A percentile compares a stretch with the other conserved stretches of the same genome.
Evolutionary conservation across 345 rosid genomes (phyloP).

Genomic region (Linum usitatissimum): DNA sequence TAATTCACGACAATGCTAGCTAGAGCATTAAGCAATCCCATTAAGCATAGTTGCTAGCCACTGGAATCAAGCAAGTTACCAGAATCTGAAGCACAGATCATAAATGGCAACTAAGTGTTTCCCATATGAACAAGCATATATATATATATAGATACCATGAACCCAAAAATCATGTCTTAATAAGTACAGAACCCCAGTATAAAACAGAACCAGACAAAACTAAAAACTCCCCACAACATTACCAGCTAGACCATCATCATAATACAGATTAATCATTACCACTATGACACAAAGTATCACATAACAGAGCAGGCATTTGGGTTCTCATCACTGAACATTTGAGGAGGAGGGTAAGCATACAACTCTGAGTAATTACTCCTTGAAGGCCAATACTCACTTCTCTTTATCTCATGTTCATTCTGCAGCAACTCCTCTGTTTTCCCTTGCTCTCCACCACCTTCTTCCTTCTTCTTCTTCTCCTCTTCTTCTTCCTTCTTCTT

Average conservation of each 20-base stretch:
- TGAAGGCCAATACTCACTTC: constrained; percentile 39
- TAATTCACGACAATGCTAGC: too few species aligned
- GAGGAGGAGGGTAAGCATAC: constrained; percentile 25
- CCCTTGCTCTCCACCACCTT: constrained; percentile 16
- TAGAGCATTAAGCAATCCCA: too few species aligned
- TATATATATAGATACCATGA: too few species aligned
- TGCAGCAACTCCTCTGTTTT: constrained; percentile 19
- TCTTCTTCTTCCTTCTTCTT: constrained; percentile 15
- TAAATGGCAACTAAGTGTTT: too few species aligned
- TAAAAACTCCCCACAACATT: too few species aligned
- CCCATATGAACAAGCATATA: too few species aligned
- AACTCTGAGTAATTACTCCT: constrained; percentile 21
- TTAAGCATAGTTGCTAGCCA: too few species aligned
- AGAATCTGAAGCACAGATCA: too few species aligned
- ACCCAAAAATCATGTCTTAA: too few species aligned
- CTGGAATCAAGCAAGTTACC: too few species aligned
- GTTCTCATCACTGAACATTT: constrained; percentile 63
- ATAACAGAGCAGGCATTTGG: constrained; percentile 59
- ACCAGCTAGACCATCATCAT: background rate
- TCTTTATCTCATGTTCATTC: constrained; percentile 23
- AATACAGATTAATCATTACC: background rate
- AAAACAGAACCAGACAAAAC: too few species aligned
- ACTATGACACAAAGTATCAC: constrained; percentile 12
- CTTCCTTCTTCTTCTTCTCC: constrained; percentile 10
- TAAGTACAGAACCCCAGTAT: too few species aligned